Conservation (phyloP, 495 filamentous ascomycete species). For the Daldinia childiae region DNA sequence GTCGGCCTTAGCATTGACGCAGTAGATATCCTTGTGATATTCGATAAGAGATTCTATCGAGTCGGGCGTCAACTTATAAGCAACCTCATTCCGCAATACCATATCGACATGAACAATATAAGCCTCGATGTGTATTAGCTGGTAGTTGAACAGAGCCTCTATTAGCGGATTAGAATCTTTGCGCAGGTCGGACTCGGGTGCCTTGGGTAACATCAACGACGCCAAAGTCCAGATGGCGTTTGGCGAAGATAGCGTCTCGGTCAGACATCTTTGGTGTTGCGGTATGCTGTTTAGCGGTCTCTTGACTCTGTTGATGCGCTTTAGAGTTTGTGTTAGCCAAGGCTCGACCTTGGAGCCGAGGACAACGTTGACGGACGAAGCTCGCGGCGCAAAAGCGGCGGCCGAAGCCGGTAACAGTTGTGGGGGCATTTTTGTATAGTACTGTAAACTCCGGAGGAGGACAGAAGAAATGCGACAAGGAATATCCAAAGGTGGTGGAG, state of each 20-base stretch:
- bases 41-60: slow-evolving; percentile 95
- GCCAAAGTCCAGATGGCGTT: slow-evolving; percentile 96
- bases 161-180: slow-evolving; percentile 88
- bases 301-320: slow-evolving; percentile 97
- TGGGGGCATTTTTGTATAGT: slow-evolving; percentile 76
- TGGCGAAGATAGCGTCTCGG: slow-evolving; percentile 89
- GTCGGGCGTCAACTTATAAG: slow-evolving; percentile 97
- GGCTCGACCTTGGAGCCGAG: slow-evolving; percentile 93
- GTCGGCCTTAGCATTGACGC: slow-evolving; percentile 84
- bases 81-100: slow-evolving; percentile 96
- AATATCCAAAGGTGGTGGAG: slow-evolving; percentile 60
- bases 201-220: slow-evolving; percentile 92
- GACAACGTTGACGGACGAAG: slow-evolving; percentile 92
- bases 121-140: slow-evolving; percentile 93
- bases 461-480: slow-evolving; percentile 43
- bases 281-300: slow-evolving; percentile 96
- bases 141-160: slow-evolving; percentile 92
- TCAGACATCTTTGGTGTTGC: slow-evolving; percentile 96
- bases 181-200: slow-evolving; percentile 85
- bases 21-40: slow-evolving; percentile 97
- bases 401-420: slow-evolving; percentile 94
- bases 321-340: slow-evolving; percentile 96
- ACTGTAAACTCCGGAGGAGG: slow-evolving; percentile 43
- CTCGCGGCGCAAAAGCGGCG: slow-evolving; percentile 92
- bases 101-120: slow-evolving; percentile 99